Percentiles rank a stretch among this genome's conserved stretches.
Evolutionary conservation across 2,329 filamentous ascomycete genomes (phyloP).

Genomic region (Leptosphaerulina australis): DNA sequence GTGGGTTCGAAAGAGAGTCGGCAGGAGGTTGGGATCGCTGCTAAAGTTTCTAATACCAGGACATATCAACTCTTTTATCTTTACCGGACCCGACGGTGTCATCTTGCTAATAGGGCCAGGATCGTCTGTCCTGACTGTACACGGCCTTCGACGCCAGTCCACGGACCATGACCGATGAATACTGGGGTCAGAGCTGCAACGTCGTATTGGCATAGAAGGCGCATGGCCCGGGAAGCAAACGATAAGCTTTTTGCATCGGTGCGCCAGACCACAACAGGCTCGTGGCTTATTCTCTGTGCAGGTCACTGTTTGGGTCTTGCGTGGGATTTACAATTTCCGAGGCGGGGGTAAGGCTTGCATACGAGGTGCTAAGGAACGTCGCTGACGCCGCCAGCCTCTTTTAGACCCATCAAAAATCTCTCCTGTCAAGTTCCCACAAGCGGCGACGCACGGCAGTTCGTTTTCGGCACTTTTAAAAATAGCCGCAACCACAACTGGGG

Average conservation of each 20-base stretch:
- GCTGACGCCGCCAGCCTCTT: slow-evolving; percentile 10
- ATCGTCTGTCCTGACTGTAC: slow-evolving; percentile 9
- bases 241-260: slow-evolving; percentile 14
- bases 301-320: slow-evolving; percentile 5
- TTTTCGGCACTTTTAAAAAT: slow-evolving; percentile 13
- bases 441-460: slow-evolving; percentile 6
- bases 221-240: slow-evolving; percentile 9
- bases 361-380: neutral
- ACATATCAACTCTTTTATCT: slow-evolving; percentile 16
- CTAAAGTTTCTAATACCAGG: slow-evolving; percentile 10
- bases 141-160: slow-evolving; percentile 7
- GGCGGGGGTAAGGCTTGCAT: slow-evolving; percentile 5
- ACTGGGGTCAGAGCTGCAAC: slow-evolving; percentile 12
- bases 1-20: slow-evolving; percentile 7
- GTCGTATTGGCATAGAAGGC: slow-evolving; percentile 15
- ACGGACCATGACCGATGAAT: slow-evolving; percentile 9
- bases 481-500: neutral
- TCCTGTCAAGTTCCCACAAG: slow-evolving; percentile 2
- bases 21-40: slow-evolving; percentile 18
- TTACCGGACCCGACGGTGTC: neutral
- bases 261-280: slow-evolving; percentile 6
- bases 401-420: slow-evolving; percentile 16
- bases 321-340: slow-evolving; percentile 15
- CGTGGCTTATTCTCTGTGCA: slow-evolving; percentile 5
- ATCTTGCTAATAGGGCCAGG: slow-evolving; percentile 5